Evolutionary conservation across 2,329 filamentous ascomycete species (phyloP), one percentile per base, ranked within the genome.

Genomic region (Cladobotryum mycophilum): DNA sequence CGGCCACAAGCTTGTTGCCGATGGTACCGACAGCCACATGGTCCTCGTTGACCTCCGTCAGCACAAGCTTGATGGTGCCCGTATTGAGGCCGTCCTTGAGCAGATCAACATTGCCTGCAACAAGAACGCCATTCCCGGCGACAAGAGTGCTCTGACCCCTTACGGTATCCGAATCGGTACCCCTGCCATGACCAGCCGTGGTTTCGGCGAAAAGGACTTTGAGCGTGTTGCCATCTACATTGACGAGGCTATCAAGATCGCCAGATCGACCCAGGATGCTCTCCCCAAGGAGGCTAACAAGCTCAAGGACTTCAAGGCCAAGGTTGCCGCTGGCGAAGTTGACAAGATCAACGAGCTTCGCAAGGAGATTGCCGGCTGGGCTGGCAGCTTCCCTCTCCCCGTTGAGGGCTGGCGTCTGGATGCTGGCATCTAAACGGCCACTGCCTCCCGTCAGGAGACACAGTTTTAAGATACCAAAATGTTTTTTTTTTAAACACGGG

Each of bases 91-190:
- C 55, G 87, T 99, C 53, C 85, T 99, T 17, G 93, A 99, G 78
- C 88, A 95, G 71, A 93, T 96, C 74, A 95, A 96, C 79, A 95
- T 99, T 70, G 91, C 93, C 56, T 95, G 90, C 82, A 99, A 99
- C 85, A 99, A 99, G 85, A 99, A 99, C 83, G 86, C 89, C 54
- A 93, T 96, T 53, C 93, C 93, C 38, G 93, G 93, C 57, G 93
- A 99, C 80, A 96, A 95, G 80, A 95, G 89, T 53, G 93, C 93
- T 45, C 82, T 99, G 60, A 96, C 89, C 57, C 93, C 93, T 49
- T 89, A 85, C 66, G 93, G 93, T 77, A 85, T 99, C 70, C 89
- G 93, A 61, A 95, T 99, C 64, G 93, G 93, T 66, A 93, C 91
- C 42, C 93, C 93, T 44, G 93, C 93, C 70, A 99, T 99, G 93